phyloP scores from a whole-genome alignment of 805 yeast species.

The Tanozyma kutaoensis region DNA sequence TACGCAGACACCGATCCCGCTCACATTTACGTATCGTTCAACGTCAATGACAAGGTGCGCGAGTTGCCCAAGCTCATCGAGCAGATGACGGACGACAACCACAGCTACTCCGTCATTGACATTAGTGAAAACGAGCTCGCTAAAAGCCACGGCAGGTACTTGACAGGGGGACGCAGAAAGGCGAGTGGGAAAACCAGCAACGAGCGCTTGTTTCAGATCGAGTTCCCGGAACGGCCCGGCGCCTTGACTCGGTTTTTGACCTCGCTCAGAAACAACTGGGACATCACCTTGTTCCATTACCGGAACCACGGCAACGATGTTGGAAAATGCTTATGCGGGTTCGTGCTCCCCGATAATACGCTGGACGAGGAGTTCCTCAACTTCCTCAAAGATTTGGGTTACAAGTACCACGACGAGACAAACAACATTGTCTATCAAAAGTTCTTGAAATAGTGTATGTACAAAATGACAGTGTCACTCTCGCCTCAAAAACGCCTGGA shows the following conservation, averaged over 20 bases:
- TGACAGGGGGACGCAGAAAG: conserved; percentile 81
- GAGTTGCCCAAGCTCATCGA: conserved; percentile 58
- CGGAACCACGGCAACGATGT: conserved; percentile 95
- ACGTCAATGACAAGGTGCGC: conserved; percentile 59
- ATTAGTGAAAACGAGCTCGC: conserved; percentile 91
- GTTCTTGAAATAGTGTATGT: conserved; percentile 39
- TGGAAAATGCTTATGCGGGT: conserved; percentile 85
- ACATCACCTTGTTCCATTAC: conserved; percentile 88
- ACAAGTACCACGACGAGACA: conserved; percentile 68
- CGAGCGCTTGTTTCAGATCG: conserved; percentile 74
- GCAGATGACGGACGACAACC: conserved; percentile 48
- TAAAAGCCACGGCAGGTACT: conserved; percentile 88
- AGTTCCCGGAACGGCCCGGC: conserved; percentile 96
- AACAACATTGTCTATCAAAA: conserved; percentile 76
- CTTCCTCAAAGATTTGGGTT: conserved; percentile 51
- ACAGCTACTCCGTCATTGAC: conserved; percentile 55
- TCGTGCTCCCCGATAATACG: conserved; percentile 61
- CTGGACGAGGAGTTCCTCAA: conserved; percentile 42
- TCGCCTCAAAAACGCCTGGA: conserved; percentile 63
- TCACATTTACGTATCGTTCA: conserved; percentile 77
- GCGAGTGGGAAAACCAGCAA: conserved; percentile 32
- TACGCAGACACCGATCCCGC: conserved; percentile 45
- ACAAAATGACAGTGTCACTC: too few relatives aligned
- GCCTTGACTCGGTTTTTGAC: conserved; percentile 74
- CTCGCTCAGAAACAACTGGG: conserved; percentile 69